Evolutionary conservation across 78 protist species (phyloP).

Genomic region (Carpediemonas membranifera): DNA sequence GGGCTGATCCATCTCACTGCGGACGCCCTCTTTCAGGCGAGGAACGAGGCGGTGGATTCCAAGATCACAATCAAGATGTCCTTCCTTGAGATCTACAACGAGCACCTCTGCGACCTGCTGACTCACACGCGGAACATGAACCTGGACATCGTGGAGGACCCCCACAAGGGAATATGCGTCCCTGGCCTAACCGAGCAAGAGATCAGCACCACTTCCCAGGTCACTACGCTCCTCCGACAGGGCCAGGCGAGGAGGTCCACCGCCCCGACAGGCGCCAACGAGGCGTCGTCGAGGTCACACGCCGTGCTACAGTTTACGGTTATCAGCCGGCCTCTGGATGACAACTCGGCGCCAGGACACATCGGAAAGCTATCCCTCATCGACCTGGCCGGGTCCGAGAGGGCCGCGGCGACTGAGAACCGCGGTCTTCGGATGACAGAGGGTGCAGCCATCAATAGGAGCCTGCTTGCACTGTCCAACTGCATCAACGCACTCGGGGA

Average conservation of each 20-base stretch:
- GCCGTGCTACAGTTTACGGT: constrained; percentile 63
- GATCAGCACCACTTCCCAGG: constrained; percentile 15
- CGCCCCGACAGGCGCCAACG: constrained; percentile 75
- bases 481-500: constrained; percentile 75
- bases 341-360: too few species aligned
- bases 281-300: constrained; percentile 76
- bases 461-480: constrained; percentile 78
- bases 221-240: constrained; percentile 34
- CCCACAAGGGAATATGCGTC: constrained; percentile 15
- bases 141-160: constrained; percentile 63
- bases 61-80: constrained; percentile 37
- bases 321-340: neutral
- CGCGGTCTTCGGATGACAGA: constrained; percentile 58
- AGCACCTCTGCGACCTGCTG: constrained; percentile 29
- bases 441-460: constrained; percentile 83
- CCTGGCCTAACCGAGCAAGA: constrained; percentile 8
- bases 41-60: constrained; percentile 20
- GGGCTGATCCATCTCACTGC: constrained; percentile 77
- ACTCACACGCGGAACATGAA: constrained; percentile 75
- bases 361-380: constrained; percentile 52
- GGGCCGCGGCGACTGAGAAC: constrained; percentile 67
- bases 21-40: constrained; percentile 52
- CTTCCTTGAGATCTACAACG: constrained; percentile 34
- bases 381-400: constrained; percentile 85
- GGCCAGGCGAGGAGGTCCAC: constrained; percentile 52